Evolutionary conservation across 768 basidiomycete species (phyloP), one percentile per base, ranked within the genome.

Genomic region (Porphyrellus cyaneotinctus): DNA sequence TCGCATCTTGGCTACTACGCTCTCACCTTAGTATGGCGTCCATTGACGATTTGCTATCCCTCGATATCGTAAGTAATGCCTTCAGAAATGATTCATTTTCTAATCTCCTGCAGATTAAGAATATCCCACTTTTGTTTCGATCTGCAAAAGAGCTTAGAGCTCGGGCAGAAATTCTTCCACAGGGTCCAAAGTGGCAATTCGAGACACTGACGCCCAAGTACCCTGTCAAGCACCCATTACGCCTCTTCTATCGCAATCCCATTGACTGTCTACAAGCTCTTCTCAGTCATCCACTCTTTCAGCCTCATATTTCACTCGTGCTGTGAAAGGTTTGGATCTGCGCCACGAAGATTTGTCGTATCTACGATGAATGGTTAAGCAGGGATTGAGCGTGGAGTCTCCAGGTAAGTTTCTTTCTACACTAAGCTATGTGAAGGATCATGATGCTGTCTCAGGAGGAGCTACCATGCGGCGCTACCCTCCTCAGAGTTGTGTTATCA

Each of bases 31-130:
- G 38, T 22, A 39, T 39, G 38, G 38, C 38, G 23, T 22, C 22
- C 6, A 39, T 39, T 22, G 22, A 39, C 23, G 36, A 10, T 12
- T 18, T 37, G 36, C 12, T 37, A n/a, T 37, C 36, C 12, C 36
- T 37, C 8, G 36, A 23, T 12, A 22, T 23, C 12, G 10, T 39
- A 39, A 39, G 22, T n/a, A n/a, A n/a, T n/a, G n/a, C n/a, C n/a
- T 13, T 39, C 12, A 13, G 38, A 12, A 6, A 9, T 39, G 38
- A 22, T 72, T 77, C 20, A 6, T 13, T 18, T 13, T 37, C 36
- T 37, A 13, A 37, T 18, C 10, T 13, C 8, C 12, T 13, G 10
- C 36, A 30, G 18, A 42, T 42, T 15, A 42, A 42, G 9, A 9
- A 22, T 7, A 20, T 13, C 23, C 17, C 23, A 14, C 39, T 42